Evolutionary conservation across 192 early-diverging fungal species (phyloP).

Genomic region (Powellomyces hirtus): DNA sequence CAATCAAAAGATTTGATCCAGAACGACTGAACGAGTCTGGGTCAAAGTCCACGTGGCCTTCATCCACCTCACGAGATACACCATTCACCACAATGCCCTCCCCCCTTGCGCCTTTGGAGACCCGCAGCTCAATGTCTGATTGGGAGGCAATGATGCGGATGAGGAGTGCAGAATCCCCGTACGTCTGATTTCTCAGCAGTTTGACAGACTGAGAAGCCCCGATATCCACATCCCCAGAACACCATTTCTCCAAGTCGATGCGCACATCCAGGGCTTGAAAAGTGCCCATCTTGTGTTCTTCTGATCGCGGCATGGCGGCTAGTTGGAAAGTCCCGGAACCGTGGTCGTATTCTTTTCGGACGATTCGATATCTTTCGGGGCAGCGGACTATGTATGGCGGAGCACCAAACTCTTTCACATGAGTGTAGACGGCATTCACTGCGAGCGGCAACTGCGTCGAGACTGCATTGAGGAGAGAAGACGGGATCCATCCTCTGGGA

Average conservation of each 20-base stretch:
- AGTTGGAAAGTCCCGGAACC: not conserved
- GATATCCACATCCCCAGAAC: conserved; percentile 1
- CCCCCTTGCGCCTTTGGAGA: conserved; percentile 4
- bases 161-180: conserved; percentile 5
- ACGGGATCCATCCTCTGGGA: conserved; percentile 24
- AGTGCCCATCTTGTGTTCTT: not conserved
- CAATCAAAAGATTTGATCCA: not conserved
- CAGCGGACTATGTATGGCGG: conserved; percentile 13
- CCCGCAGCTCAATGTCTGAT: not conserved
- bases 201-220: not conserved
- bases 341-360: not conserved
- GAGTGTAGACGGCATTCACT: conserved; percentile 18
- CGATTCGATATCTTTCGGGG: not conserved
- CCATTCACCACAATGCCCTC: conserved; percentile 14
- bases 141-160: not conserved
- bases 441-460: conserved; percentile 24
- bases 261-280: not conserved
- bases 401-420: conserved; percentile 4
- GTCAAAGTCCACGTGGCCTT: not conserved
- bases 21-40: not conserved
- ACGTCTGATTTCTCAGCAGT: not conserved
- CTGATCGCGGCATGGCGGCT: not conserved
- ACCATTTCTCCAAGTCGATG: conserved; percentile 14
- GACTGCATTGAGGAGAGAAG: conserved; percentile 14
- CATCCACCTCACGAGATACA: not conserved